Base-by-base conservation (phyloP, 2,329 filamentous ascomycete genomes). In the Talaromyces amestolkiae region DNA sequence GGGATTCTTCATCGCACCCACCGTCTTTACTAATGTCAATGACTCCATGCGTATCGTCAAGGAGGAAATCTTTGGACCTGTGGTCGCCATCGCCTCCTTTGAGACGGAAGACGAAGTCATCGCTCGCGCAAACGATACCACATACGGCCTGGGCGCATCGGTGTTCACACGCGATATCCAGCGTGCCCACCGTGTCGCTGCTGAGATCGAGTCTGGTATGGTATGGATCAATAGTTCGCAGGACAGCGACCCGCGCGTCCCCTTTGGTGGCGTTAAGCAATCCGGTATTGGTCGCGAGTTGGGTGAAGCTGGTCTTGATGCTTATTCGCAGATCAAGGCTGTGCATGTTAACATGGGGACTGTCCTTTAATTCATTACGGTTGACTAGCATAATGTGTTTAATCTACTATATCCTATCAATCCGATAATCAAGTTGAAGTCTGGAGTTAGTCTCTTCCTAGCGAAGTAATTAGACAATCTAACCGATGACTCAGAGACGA, bases 271-370 rank as follows among this genome's bases (percentile, higher is more conserved):
- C 59, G 78, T 81, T 19, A 81, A 81, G 72, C 78, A 81, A 70
- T 80, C 77, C 63, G 80, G 80, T 22, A 80, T 86, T 72, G 84
- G 85, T 0, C 73, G 83, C 22, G 81, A 86, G 67, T 68, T 80
- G 65, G 77, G 78, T 6, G 76, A 79, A 68, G 78, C 77, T 61
- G 78, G 78, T 3, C 61, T 80, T 58, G 77, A 78, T 39, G 78
- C 76, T 15, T 80, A 79, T 66, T 72, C 69, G 10, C 77, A 79
- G 69, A 69, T 75, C 5, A 79, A 79, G 71, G 74, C 77, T 27
- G 74, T 80, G 15, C 77, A 80, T 71, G 75, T 80, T 5, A 80
- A 80, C 58, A 71, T 80, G 75, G 77, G 77, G 0, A 73, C 68
- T 45, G 75, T 65, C 61, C 68, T 79, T 43, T 77, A 65, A 64